A percentile compares a stretch with the other conserved stretches of the same genome.
phyloP scores from a whole-genome alignment of 805 yeast genomes.

The Starmera caribaea region DNA sequence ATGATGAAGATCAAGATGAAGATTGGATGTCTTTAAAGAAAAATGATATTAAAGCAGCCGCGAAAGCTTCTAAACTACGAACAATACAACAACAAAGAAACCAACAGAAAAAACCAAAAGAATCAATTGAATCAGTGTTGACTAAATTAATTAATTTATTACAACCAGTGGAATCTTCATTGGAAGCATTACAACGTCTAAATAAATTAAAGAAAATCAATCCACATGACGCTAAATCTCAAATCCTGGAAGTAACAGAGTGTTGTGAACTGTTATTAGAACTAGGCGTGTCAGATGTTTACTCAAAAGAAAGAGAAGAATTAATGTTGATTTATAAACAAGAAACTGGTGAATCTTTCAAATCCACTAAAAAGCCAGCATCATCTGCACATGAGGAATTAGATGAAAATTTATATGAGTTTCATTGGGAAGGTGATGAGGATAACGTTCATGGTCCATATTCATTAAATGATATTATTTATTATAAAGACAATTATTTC shows the following conservation, averaged over 20 bases:
- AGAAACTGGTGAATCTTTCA: conserved; percentile 31
- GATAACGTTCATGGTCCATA: conserved; percentile 38
- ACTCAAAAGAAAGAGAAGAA: conserved; percentile 49
- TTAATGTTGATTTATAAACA: conserved; percentile 33
- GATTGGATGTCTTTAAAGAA: conserved; percentile 31
- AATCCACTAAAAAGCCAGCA: conserved; percentile 16
- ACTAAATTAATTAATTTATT: conserved; percentile 30
- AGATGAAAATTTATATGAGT: conserved; percentile 34
- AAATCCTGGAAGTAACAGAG: conserved; percentile 36
- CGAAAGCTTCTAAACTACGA: conserved; percentile 20
- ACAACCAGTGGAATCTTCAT: conserved; percentile 50
- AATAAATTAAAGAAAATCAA: conserved; percentile 14
- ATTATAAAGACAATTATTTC: conserved; percentile 42
- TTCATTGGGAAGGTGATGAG: conserved; percentile 33
- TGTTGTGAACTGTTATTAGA: conserved; percentile 34
- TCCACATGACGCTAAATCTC: conserved; percentile 13
- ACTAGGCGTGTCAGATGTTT: conserved; percentile 33
- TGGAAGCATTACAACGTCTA: conserved; percentile 42
- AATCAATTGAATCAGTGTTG: conserved; percentile 16
- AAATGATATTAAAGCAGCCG: conserved; percentile 27
- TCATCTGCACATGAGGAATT: conserved; percentile 2
- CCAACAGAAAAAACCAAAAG: conserved; percentile 4
- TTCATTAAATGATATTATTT: conserved; percentile 34
- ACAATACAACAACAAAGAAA: conserved; percentile 15
- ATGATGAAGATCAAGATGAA: conserved; percentile 24